Base-by-base conservation (phyloP, 805 yeast genomes). In the Wickerhamiella brachini region DNA sequence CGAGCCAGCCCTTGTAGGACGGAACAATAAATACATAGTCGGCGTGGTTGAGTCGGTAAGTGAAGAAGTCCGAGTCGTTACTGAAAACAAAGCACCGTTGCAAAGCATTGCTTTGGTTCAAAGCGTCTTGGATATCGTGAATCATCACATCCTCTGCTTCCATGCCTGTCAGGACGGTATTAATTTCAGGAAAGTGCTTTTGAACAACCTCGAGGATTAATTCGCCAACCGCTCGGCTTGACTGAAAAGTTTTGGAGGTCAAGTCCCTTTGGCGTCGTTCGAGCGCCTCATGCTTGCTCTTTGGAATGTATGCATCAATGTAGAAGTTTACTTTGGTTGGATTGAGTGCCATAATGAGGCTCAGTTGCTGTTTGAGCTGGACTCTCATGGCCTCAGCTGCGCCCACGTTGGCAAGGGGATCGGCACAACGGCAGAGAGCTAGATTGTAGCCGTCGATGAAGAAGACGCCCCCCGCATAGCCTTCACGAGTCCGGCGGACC, bases 391-490 rank as follows among this genome's bases (percentile, higher is more conserved):
- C 45, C 24, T 34, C n/a, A 15, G 34, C 47, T 2, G 45, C 17
- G 4, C 21, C 38, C 10, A 26, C 18, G 15, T 44, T n/a, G 6
- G 22, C n/a, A 31, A 37, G 23, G 2, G 37, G 17, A 22, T 50
- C 47, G n/a, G 43, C 47, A 26, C 48, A 17, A 15, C 37, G 31
- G 37, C 47, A 22, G 3, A 42, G 49, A 31, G 31, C 34, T 17
- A 50, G 44, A 22, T 47, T 46, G 43, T 49, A 50, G 12, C 53
- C 53, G n/a, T 50, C 53, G 2, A 50, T 22, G 20, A 42, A 5
- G 26, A 37, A 38, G 17, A 38, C 20, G 43, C 43, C 22, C 15
- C 20, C 43, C 9, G 18, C 43, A 12, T 17, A 38, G 20, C 43
- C 22, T 3, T 38, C 9, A 3, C 22, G 43, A 3, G 22, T 38